Conservation (phyloP, 148 eudicot species). For the Suaeda aralocaspica region DNA sequence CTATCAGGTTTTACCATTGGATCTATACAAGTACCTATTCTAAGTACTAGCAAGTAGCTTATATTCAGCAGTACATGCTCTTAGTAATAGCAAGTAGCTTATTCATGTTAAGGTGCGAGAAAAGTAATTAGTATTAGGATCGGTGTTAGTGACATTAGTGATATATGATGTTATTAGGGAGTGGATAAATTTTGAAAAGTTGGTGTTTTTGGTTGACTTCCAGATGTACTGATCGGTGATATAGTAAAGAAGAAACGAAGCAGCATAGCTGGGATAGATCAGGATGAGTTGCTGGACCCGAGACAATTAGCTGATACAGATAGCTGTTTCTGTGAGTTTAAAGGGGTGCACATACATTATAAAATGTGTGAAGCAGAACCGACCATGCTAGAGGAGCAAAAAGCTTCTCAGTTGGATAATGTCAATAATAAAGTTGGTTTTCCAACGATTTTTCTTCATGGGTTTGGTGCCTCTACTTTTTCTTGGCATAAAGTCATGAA, state of each 20-base stretch:
- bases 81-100: too few relatives aligned
- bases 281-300: slow-evolving; percentile 73
- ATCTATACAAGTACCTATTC: too few relatives aligned
- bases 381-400: slow-evolving; percentile 25
- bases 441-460: slow-evolving; percentile 77
- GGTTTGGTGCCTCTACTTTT: slow-evolving; percentile 90
- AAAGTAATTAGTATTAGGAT: too few relatives aligned
- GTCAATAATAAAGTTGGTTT: slow-evolving; percentile 32
- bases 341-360: slow-evolving; percentile 81
- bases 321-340: slow-evolving; percentile 79
- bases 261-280: slow-evolving; percentile 80
- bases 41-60: too few relatives aligned
- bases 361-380: slow-evolving; percentile 57
- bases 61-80: too few relatives aligned
- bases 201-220: slow-evolving; percentile 17
- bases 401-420: slow-evolving; percentile 25
- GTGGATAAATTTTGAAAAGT: not conserved
- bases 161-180: not conserved
- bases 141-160: not conserved
- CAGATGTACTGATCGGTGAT: slow-evolving; percentile 47
- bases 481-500: slow-evolving; percentile 87
- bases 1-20: too few relatives aligned
- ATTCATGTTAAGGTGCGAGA: too few relatives aligned
- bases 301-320: slow-evolving; percentile 74
- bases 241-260: slow-evolving; percentile 38